These are phyloP conservation scores for Rutstroemia sp. DNA, from an alignment of 2,329 filamentous ascomycete genomes.

Conservation along the genomic window DNA sequence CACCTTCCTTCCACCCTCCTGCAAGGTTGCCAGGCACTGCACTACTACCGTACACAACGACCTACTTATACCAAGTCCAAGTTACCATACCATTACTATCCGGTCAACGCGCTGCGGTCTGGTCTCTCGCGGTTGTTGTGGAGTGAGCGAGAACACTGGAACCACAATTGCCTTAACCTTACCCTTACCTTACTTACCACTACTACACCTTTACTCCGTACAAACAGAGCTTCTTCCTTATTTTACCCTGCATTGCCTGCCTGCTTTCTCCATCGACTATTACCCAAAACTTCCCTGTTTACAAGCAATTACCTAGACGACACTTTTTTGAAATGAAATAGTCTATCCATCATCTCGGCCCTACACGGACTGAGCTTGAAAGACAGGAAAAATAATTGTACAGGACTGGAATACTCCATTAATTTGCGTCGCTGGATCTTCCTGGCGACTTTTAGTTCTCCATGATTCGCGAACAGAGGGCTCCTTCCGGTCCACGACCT, in stretches of 20 bases:
- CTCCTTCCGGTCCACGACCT: constrained; percentile 52
- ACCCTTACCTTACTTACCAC: too few species aligned
- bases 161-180: too few species aligned
- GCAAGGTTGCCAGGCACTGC: neutral
- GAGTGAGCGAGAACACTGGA: too few species aligned
- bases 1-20: neutral
- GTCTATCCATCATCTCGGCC: constrained; percentile 25
- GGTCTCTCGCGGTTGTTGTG: neutral
- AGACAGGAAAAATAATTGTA: constrained; percentile 11
- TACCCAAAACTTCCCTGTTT: constrained; percentile 6
- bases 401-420: constrained; percentile 8
- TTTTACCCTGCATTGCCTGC: neutral
- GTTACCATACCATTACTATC: neutral
- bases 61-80: neutral
- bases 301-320: constrained; percentile 4
- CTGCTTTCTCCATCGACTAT: neutral
- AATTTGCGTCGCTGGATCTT: constrained; percentile 16
- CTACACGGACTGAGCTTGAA: constrained; percentile 25
- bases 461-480: constrained; percentile 48
- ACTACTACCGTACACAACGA: neutral
- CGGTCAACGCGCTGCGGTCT: neutral
- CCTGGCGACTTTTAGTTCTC: constrained; percentile 14
- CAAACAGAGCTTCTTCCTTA: neutral
- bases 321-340: constrained; percentile 27
- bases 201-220: neutral